Evolutionary conservation across 2,329 filamentous ascomycete genomes (phyloP).

Genomic region (Fusarium subglutinans): DNA sequence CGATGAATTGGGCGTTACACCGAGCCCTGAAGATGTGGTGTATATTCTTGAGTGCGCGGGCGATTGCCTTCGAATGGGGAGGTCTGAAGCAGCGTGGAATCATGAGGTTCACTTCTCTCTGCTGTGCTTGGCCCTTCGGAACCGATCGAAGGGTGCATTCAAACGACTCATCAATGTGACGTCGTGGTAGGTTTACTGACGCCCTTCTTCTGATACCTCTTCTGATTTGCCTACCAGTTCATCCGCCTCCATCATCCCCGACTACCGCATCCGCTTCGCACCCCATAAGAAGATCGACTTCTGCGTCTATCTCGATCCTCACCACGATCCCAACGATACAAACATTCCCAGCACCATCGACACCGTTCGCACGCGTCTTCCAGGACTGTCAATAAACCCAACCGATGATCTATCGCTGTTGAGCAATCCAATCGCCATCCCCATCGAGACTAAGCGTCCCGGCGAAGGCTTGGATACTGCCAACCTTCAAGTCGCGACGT

Average conservation of each 20-base stretch:
- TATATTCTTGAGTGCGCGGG: background rate
- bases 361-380: background rate
- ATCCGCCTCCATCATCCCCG: background rate
- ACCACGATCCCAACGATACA: background rate
- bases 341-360: background rate
- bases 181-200: background rate
- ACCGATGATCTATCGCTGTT: background rate
- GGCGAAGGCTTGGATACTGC: background rate
- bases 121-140: background rate
- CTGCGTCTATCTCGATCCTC: background rate
- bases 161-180: background rate
- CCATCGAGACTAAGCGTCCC: conserved; percentile 20
- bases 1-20: background rate
- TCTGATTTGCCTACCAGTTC: background rate
- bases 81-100: background rate
- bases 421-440: background rate
- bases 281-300: conserved; percentile 20
- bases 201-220: rapidly evolving
- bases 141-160: background rate
- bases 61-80: background rate
- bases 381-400: background rate
- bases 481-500: conserved; percentile 1
- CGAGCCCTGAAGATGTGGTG: background rate
- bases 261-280: background rate
- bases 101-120: background rate